These are phyloP conservation scores for Clonostachys rosea DNA, from an alignment of 2,329 filamentous ascomycete genomes.

Conservation along the genomic window DNA sequence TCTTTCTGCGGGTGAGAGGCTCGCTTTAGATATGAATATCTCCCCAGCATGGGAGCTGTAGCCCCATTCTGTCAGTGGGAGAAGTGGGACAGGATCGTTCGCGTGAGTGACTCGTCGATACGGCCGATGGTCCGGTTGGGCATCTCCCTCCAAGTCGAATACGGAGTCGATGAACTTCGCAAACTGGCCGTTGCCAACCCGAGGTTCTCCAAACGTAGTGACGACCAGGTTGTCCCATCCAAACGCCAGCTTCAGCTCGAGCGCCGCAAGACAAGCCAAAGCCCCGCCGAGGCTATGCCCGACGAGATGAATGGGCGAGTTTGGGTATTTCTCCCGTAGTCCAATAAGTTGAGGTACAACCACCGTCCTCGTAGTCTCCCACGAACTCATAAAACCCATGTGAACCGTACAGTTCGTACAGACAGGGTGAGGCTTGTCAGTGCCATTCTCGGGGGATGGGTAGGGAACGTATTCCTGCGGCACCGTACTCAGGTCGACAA, in stretches of 20 bases:
- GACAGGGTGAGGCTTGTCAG: slow-evolving; percentile 36
- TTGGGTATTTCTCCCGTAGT: slow-evolving; percentile 56
- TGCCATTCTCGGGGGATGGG: slow-evolving; percentile 48
- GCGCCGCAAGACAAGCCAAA: slow-evolving; percentile 78
- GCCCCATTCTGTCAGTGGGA: slow-evolving; percentile 85
- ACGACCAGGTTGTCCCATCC: slow-evolving; percentile 71
- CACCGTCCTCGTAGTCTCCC: slow-evolving; percentile 66
- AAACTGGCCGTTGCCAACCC: slow-evolving; percentile 54
- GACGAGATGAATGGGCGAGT: slow-evolving; percentile 72
- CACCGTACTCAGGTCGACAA: slow-evolving; percentile 83
- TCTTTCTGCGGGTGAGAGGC: slow-evolving; percentile 60
- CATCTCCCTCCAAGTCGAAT: slow-evolving; percentile 35
- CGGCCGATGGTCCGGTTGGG: slow-evolving; percentile 21
- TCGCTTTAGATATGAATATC: slow-evolving; percentile 72
- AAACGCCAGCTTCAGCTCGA: slow-evolving; percentile 70
- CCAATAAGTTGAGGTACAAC: slow-evolving; percentile 64
- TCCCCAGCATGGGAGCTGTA: slow-evolving; percentile 83
- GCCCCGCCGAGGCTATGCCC: slow-evolving; percentile 93
- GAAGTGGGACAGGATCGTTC: slow-evolving; percentile 81
- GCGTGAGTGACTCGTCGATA: slow-evolving; percentile 83
- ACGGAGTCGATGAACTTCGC: slow-evolving; percentile 48
- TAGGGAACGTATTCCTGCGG: slow-evolving; percentile 92
- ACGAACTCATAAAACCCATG: slow-evolving; percentile 81
- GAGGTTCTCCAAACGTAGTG: slow-evolving; percentile 91
- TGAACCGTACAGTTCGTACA: slow-evolving; percentile 92